Base-by-base conservation (phyloP, 2,329 filamentous ascomycete genomes). In the Parascedosporium putredinis region DNA sequence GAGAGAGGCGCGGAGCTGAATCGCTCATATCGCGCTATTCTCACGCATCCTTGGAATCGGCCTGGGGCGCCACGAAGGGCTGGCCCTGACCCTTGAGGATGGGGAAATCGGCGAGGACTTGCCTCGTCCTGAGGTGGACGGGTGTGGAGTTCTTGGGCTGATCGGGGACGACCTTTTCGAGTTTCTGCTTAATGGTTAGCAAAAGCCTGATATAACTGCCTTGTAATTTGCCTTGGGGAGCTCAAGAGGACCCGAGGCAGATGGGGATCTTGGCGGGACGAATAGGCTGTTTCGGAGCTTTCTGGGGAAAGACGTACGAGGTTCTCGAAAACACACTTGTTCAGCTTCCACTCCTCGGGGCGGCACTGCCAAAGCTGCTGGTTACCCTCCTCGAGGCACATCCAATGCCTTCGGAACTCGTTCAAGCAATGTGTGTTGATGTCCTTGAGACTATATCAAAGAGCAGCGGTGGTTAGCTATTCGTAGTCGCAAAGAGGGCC, bases 341-440 rank as follows among this genome's bases (percentile, higher is more conserved):
- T 98, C 61, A 98, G 74, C 64, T 83, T 83, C 79, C 88, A 84
- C 75, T 98, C 93, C 55, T 79, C 75, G 62, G 82, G 83, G 60
- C 93, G 81, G 74, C 93, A 98, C 64, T 97, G 88, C 86, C 88
- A 98, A 53, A 97, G 74, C 70, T 95, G 88, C 64, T 98, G 93
- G 75, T 98, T 98, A 74, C 94, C 90, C 73, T 95, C 84, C 64
- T 98, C 93, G 52, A 98, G 78, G 64, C 93, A 98, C 62, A 88
- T 77, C 89, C 90, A 98, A 73, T 98, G 93, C 62, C 80, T 79
- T 60, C 88, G 84, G 77, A 98, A 98, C 69, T 95, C 79, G 55
- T 84, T 77, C 51, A 98, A 74, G 71, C 93, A 98, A 74, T 88
- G 81, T 68, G 88, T 91, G 76, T 96, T 97, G 73, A 98, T 84